Conservation (phyloP, 768 basidiomycete species). For the Mycena crocata region DNA sequence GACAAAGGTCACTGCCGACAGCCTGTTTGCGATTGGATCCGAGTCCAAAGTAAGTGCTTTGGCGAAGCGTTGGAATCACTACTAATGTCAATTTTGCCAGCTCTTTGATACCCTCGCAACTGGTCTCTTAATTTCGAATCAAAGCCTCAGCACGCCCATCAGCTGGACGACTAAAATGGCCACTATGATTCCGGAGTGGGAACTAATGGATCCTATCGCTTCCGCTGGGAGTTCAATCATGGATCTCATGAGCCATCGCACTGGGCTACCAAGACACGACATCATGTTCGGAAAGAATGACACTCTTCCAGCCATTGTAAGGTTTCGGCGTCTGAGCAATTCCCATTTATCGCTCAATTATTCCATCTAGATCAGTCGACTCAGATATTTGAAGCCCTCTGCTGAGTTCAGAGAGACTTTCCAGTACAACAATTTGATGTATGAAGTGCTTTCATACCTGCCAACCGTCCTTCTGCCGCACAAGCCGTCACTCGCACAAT, state of each 20-base stretch:
- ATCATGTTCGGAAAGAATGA: constrained; percentile 20
- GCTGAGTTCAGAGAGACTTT: constrained; percentile 42
- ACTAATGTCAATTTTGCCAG: constrained; percentile 20
- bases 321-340: background rate
- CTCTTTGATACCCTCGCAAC: constrained; percentile 40
- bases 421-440: constrained; percentile 48
- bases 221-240: constrained; percentile 34
- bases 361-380: constrained; percentile 18
- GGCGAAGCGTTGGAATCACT: no score
- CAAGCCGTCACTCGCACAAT: constrained; percentile 41
- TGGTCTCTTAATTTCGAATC: constrained; percentile 42
- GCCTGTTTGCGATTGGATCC: constrained; percentile 36
- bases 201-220: constrained; percentile 39
- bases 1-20: constrained; percentile 31
- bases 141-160: constrained; percentile 35
- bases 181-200: constrained; percentile 40
- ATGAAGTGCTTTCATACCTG: constrained; percentile 42
- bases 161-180: constrained; percentile 39
- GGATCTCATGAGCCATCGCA: constrained; percentile 44
- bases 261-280: constrained; percentile 42
- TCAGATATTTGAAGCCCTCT: constrained; percentile 43
- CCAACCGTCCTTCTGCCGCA: constrained; percentile 41
- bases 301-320: constrained; percentile 26
- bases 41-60: constrained; percentile 36
- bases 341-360: background rate